Evolutionary conservation across 306 rosid species (phyloP).

Genomic region (Castanopsis chinensis): DNA sequence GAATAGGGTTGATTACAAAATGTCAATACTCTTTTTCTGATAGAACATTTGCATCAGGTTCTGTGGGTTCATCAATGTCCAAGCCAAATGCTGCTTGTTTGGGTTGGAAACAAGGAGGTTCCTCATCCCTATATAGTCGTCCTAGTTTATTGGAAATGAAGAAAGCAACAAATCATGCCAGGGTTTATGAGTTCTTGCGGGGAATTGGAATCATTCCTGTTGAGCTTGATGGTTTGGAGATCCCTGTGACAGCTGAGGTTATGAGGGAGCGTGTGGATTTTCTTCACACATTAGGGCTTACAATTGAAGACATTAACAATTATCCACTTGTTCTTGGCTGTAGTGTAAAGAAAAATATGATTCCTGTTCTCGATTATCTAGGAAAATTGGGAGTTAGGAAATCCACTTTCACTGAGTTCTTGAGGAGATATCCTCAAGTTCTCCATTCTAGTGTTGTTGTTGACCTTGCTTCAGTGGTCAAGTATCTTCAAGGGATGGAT

Average conservation of each 20-base stretch:
- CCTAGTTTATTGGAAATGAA: conserved; percentile 89
- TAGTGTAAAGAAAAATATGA: conserved; percentile 92
- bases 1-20: conserved; percentile 46
- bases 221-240: conserved; percentile 98
- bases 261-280: conserved; percentile 92
- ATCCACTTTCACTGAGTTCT: conserved; percentile 71
- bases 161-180: conserved; percentile 47
- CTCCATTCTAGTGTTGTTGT: conserved; percentile 95
- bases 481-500: conserved; percentile 96
- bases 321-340: conserved; percentile 96
- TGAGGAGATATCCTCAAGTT: conserved; percentile 87
- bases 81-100: conserved; percentile 24
- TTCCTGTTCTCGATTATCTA: conserved; percentile 96
- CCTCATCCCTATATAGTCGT: conserved; percentile 61
- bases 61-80: conserved; percentile 30
- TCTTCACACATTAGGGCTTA: conserved; percentile 82
- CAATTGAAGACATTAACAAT: conserved; percentile 77
- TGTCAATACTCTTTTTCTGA: conserved; percentile 50
- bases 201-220: conserved; percentile 84
- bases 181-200: conserved; percentile 70
- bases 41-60: conserved; percentile 36
- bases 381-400: conserved; percentile 93
- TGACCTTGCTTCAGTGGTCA: conserved; percentile 82
- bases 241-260: conserved; percentile 86
- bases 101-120: conserved; percentile 41